Base-by-base conservation (phyloP, 2,329 filamentous ascomycete species). In the Xylariales sp. region DNA sequence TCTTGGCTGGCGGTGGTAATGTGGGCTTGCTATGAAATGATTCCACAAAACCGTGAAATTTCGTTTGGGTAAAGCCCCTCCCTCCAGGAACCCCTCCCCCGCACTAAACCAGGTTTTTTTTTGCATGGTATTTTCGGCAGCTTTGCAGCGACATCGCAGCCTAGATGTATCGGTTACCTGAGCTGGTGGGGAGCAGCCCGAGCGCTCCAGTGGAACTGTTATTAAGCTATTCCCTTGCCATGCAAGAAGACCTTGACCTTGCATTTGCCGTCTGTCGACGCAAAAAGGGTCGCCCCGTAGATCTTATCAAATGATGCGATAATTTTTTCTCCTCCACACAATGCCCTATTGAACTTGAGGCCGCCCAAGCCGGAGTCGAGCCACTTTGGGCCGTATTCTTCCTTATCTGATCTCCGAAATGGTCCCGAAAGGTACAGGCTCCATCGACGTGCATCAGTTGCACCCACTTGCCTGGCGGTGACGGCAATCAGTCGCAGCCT, bases 381-480 rank as follows among this genome's bases (percentile, higher is more conserved):
- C 11, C 10, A 12, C 35, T 20, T 23, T 38, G 31, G n/a, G 35
- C 25, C 35, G 33, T 33, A 31, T 21, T 25, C 18, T 8, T 6
- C 29, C 21, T 15, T 29, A 11, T 37, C 23, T 36, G 19, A 17
- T 17, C 23, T 29, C 39, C 39, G 39, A 41, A 29, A 41, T 41
- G 39, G 33, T 15, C 39, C 33, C 35, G 33, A 37, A 36, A 33
- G 23, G 33, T 29, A 29, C 28, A 17, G 29, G 23, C 33, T 29
- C 38, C 28, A 33, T 41, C 25, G 12, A 29, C 34, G 27, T 29
- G 18, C 33, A 24, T 37, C 39, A 17, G 20, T 21, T 14, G 27
- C 35, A 38, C 25, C 35, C 35, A 24, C 27, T 38, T 30, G 39
- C 19, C 28, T 29, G 23, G 33, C 39, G 39, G 39, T 41, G 39